Evolutionary conservation across 2,329 filamentous ascomycete genomes (phyloP).

Genomic region (Apiospora arundinis): DNA sequence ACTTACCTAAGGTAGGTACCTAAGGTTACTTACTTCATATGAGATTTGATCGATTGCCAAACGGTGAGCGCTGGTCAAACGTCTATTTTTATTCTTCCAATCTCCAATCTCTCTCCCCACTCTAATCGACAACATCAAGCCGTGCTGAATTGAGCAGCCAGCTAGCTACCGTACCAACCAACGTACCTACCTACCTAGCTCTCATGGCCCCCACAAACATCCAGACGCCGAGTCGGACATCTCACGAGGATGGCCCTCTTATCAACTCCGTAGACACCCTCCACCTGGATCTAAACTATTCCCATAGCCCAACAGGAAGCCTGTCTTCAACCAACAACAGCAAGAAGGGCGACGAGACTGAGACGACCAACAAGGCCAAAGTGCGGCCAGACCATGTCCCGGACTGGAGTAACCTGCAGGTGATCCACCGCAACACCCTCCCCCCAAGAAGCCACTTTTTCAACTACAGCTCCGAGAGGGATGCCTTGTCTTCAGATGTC

Average conservation of each 20-base stretch:
- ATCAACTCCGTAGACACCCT: not conserved
- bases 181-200: not conserved
- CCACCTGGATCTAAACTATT: conserved; percentile 6
- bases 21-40: no score
- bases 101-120: not conserved
- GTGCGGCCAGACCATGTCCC: conserved; percentile 45
- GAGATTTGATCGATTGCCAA: not conserved
- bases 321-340: not conserved
- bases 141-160: not conserved
- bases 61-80: not conserved
- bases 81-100: no score
- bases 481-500: conserved; percentile 53
- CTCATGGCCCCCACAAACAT: not conserved
- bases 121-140: not conserved
- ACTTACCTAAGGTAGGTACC: no score
- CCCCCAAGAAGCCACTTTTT: conserved; percentile 63
- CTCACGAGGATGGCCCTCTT: not conserved
- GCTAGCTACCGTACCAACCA: not conserved
- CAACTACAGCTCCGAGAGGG: conserved; percentile 54
- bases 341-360: no score
- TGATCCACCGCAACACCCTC: conserved; percentile 66
- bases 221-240: not conserved
- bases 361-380: not conserved
- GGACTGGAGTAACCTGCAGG: conserved; percentile 66
- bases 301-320: not conserved